phyloP scores from a whole-genome alignment of 192 early-diverging fungal genomes.

The Chytriomyces hyalinus region DNA sequence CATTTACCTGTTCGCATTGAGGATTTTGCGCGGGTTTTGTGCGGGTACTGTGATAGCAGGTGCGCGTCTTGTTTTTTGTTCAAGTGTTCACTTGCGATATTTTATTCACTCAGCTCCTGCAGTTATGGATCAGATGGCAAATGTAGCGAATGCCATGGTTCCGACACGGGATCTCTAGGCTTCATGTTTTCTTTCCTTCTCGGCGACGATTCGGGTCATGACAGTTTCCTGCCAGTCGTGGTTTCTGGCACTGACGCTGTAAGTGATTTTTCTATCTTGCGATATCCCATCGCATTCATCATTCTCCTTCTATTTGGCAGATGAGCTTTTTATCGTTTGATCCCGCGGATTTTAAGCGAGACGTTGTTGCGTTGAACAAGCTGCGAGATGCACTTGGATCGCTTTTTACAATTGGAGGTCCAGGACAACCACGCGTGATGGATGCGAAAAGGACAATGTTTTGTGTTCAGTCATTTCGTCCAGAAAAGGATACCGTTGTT shows the following conservation, averaged over 20 bases:
- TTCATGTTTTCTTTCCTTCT: not conserved
- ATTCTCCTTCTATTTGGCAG: not conserved
- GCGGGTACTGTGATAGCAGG: not conserved
- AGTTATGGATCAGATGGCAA: not conserved
- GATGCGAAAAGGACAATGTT: not conserved
- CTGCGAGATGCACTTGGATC: conserved; percentile 3
- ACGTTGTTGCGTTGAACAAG: not conserved
- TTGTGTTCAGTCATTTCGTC: not conserved
- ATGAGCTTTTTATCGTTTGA: not conserved
- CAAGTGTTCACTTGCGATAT: not conserved
- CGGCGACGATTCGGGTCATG: not conserved
- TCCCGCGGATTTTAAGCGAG: not conserved
- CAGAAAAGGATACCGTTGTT: not conserved
- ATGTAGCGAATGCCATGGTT: not conserved
- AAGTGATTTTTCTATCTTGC: not conserved
- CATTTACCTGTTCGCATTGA: not conserved
- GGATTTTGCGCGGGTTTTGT: not conserved
- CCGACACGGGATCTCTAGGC: not conserved
- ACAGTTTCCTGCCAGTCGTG: not conserved
- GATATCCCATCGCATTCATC: not conserved
- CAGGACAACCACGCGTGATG: not conserved
- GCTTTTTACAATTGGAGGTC: not conserved
- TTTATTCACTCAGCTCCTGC: no score
- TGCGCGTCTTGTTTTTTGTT: not conserved
- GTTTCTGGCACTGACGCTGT: not conserved